Evolutionary conservation across 805 yeast species (phyloP).

Genomic region (Wickerhamiella australiensis): DNA sequence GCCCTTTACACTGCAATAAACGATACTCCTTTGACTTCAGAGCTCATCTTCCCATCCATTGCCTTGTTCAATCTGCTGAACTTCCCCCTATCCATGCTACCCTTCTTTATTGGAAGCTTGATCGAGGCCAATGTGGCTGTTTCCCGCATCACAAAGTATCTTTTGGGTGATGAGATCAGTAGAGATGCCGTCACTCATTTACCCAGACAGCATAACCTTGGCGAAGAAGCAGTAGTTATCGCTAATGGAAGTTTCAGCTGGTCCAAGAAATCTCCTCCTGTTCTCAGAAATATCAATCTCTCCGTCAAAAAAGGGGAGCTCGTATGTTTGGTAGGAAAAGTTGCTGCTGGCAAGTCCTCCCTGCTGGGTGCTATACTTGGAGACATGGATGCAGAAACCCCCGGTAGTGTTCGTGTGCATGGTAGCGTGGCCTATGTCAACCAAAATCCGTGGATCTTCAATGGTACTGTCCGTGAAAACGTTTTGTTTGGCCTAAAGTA

Average conservation of each 20-base stretch:
- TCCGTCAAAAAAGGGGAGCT: constrained; percentile 66
- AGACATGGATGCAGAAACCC: constrained; percentile 53
- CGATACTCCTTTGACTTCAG: constrained; percentile 65
- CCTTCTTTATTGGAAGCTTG: constrained; percentile 73
- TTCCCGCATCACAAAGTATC: constrained; percentile 54
- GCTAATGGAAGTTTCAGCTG: constrained; percentile 31
- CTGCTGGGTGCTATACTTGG: constrained; percentile 72
- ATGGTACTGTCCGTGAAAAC: constrained; percentile 75
- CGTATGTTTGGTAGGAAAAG: constrained; percentile 78
- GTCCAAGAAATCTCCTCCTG: constrained; percentile 55
- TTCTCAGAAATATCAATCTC: constrained; percentile 51
- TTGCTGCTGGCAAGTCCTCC: constrained; percentile 84
- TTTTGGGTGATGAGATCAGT: constrained; percentile 66
- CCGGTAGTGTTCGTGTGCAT: constrained; percentile 57
- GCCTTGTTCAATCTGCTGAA: constrained; percentile 59
- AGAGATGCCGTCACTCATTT: constrained; percentile 51
- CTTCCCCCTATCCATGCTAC: constrained; percentile 87
- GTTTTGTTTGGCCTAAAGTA: constrained; percentile 53
- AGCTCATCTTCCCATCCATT: constrained; percentile 62
- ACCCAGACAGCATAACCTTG: constrained; percentile 52
- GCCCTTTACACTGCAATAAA: constrained; percentile 58
- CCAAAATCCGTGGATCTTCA: constrained; percentile 92
- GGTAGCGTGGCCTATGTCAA: constrained; percentile 84
- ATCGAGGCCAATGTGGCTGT: constrained; percentile 65
- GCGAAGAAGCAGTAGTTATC: constrained; percentile 44